Evolutionary conservation across 441 rosid genomes (phyloP).

Genomic region (Erysimum cheiri): DNA sequence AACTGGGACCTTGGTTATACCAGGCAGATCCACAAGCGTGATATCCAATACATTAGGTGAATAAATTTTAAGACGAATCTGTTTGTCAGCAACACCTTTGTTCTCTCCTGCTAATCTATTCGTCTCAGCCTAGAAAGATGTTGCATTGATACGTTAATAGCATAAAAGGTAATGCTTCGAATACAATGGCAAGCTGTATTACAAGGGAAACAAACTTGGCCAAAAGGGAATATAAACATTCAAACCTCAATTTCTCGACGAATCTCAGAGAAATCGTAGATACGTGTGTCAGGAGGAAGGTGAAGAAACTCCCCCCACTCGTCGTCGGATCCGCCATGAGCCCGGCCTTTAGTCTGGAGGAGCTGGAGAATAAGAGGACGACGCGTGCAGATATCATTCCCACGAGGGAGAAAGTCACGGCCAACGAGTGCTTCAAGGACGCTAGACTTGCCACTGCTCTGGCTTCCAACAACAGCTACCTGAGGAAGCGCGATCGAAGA

Average conservation of each 20-base stretch:
- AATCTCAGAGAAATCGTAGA: slow-evolving; percentile 60
- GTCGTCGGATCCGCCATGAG: slow-evolving; percentile 42
- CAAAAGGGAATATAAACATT: background rate
- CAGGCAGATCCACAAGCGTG: slow-evolving; percentile 79
- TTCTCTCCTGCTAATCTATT: slow-evolving; percentile 65
- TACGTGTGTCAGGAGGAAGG: slow-evolving; percentile 50
- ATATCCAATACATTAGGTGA: slow-evolving; percentile 76
- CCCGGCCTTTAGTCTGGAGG: slow-evolving; percentile 39
- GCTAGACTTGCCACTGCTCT: slow-evolving; percentile 86
- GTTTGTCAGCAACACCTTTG: slow-evolving; percentile 72
- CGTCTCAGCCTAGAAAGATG: slow-evolving; percentile 65
- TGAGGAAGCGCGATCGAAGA: slow-evolving; percentile 59
- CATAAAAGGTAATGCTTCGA: background rate
- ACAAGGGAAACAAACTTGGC: background rate
- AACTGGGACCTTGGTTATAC: slow-evolving; percentile 80
- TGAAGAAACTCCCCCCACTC: slow-evolving; percentile 77
- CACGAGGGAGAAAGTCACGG: slow-evolving; percentile 75
- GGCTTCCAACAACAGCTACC: slow-evolving; percentile 76
- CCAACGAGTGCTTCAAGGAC: slow-evolving; percentile 77
- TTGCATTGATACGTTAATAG: slow-evolving; percentile 21
- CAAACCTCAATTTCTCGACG: slow-evolving; percentile 67
- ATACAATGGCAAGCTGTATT: background rate
- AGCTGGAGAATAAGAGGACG: slow-evolving; percentile 71
- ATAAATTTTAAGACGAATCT: slow-evolving; percentile 62
- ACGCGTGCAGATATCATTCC: slow-evolving; percentile 71